These are phyloP conservation scores for Stemphylium vesicarium DNA, from an alignment of 2,329 filamentous ascomycete species.

Conservation along the genomic window DNA sequence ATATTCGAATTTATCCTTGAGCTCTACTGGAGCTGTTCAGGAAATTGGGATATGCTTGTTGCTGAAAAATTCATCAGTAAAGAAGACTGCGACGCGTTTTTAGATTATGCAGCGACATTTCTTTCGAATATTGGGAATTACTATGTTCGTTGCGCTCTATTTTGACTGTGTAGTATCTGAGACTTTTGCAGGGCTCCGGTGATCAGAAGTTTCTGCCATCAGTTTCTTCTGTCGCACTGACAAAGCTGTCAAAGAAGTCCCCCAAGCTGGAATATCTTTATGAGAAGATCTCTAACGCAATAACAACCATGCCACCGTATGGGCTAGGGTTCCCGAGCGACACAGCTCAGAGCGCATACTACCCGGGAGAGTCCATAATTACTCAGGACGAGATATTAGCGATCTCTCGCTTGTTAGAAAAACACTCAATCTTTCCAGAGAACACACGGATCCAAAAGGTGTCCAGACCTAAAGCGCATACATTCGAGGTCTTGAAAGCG, in stretches of 20 bases:
- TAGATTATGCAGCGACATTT: background rate
- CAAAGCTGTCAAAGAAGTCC: background rate
- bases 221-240: background rate
- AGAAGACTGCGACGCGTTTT: background rate
- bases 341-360: background rate
- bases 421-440: background rate
- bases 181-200: background rate
- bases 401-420: rapidly evolving
- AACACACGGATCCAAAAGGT: background rate
- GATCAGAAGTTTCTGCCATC: background rate
- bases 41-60: background rate
- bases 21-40: background rate
- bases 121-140: background rate
- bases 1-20: background rate
- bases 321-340: background rate
- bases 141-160: background rate
- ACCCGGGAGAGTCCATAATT: background rate
- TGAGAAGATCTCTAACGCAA: background rate
- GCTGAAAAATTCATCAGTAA: background rate
- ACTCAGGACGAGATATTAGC: background rate
- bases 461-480: rapidly evolving
- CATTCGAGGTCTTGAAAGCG: background rate
- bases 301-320: background rate
- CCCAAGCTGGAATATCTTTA: background rate
- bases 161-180: background rate